Evolutionary conservation across 129 eudicot genomes (phyloP).

Genomic region (Flaveria linearis): DNA sequence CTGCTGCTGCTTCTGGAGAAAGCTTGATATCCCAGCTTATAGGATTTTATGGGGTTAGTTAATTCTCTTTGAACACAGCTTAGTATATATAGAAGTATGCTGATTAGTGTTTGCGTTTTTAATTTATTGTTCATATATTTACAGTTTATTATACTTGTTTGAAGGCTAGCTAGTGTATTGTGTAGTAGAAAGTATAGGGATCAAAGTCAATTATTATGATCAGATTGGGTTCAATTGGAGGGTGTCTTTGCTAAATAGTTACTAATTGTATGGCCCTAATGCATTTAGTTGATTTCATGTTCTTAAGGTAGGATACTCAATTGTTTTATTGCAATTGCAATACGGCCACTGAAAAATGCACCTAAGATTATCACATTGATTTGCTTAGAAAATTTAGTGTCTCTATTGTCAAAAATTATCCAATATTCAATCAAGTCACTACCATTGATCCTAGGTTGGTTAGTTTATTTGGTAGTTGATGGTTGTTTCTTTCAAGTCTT

Average conservation of each 20-base stretch:
- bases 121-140: not conserved
- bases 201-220: conserved; percentile 21
- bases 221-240: conserved; percentile 13
- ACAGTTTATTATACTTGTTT: not conserved
- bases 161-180: not conserved
- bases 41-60: conserved; percentile 9
- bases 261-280: conserved; percentile 5
- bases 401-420: not conserved
- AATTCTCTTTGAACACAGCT: not conserved
- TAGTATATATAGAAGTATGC: not conserved
- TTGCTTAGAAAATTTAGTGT: not conserved
- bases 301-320: not conserved
- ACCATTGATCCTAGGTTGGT: not conserved
- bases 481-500: not conserved
- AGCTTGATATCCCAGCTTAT: conserved; percentile 7
- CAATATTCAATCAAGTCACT: not conserved
- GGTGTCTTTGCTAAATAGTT: not conserved
- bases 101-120: conserved; percentile 1
- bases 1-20: conserved; percentile 12
- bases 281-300: conserved; percentile 15
- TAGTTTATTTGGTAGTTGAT: not conserved
- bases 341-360: not conserved
- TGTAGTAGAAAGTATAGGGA: not conserved
- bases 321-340: not conserved
- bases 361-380: not conserved